Conservation (phyloP, 2,329 filamentous ascomycete genomes). For the Exophiala alcalophila region DNA sequence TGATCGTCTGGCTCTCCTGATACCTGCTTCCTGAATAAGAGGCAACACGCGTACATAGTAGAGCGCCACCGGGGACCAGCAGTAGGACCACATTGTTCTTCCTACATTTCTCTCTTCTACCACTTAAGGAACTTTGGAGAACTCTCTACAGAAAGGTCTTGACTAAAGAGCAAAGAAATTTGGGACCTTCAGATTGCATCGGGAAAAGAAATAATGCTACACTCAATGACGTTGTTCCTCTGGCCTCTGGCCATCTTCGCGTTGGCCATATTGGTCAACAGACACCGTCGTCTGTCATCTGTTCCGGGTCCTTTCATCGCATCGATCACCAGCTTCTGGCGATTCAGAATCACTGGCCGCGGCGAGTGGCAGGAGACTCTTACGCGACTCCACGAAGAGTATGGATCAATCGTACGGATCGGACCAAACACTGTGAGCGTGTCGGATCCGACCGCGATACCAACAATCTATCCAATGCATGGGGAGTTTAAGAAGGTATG, state of each 20-base stretch:
- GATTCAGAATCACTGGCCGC: slow-evolving; percentile 44
- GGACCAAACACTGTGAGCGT: slow-evolving; percentile 19
- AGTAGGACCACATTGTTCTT: too few relatives aligned
- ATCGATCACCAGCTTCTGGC: slow-evolving; percentile 68
- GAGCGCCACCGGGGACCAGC: too few relatives aligned
- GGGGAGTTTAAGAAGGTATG: slow-evolving; percentile 12
- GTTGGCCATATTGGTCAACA: background rate
- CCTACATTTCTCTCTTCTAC: too few relatives aligned
- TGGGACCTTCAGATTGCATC: too few relatives aligned
- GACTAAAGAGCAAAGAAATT: too few relatives aligned
- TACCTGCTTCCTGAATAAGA: too few relatives aligned
- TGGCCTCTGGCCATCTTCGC: background rate
- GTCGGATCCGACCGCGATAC: slow-evolving; percentile 14
- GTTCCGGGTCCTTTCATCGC: slow-evolving; percentile 66
- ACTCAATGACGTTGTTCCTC: background rate
- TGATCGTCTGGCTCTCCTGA: too few relatives aligned
- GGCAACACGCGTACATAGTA: too few relatives aligned
- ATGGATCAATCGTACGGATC: slow-evolving; percentile 20
- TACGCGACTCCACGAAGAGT: slow-evolving; percentile 12
- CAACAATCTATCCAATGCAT: slow-evolving; percentile 13
- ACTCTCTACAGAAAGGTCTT: too few relatives aligned
- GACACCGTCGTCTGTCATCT: slow-evolving; percentile 10
- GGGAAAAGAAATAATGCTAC: too few relatives aligned
- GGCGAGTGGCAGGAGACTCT: slow-evolving; percentile 25
- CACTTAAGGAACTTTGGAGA: too few relatives aligned